Percentiles rank a stretch among this genome's conserved stretches.
These are phyloP conservation scores for Colletotrichum filicis DNA, from an alignment of 2,329 filamentous ascomycete genomes.

Conservation along the genomic window DNA sequence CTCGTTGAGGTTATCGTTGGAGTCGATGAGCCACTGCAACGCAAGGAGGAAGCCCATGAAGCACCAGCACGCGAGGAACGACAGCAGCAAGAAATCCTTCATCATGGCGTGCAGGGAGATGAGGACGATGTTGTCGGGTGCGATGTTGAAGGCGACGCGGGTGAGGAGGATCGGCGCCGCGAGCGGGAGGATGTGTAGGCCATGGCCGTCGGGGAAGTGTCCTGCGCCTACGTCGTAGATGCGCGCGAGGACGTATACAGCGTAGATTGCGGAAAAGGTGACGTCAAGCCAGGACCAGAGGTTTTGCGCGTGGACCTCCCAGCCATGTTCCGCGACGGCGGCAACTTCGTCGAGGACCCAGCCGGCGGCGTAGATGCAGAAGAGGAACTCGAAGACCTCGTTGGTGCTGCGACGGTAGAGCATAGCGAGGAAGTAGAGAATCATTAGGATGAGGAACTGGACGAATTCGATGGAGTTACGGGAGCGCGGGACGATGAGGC, in stretches of 20 bases:
- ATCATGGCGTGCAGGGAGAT: constrained; percentile 81
- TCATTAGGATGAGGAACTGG: constrained; percentile 73
- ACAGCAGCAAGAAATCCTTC: constrained; percentile 76
- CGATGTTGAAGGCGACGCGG: constrained; percentile 76
- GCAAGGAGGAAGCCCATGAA: constrained; percentile 78
- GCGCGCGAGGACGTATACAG: constrained; percentile 69
- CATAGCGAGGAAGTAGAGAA: constrained; percentile 74
- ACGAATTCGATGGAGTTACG: constrained; percentile 73
- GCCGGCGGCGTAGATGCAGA: constrained; percentile 72
- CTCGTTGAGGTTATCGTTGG: constrained; percentile 39
- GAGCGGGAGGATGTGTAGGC: constrained; percentile 73
- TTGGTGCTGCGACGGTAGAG: constrained; percentile 61
- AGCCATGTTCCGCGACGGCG: constrained; percentile 72
- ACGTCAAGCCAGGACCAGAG: constrained; percentile 81
- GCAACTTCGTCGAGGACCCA: constrained; percentile 76
- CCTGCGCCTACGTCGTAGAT: constrained; percentile 60
- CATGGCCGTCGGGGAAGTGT: constrained; percentile 56
- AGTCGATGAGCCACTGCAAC: constrained; percentile 69
- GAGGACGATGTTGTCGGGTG: constrained; percentile 81
- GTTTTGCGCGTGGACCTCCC: constrained; percentile 78
- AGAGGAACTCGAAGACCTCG: constrained; percentile 66
- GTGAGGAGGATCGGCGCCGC: constrained; percentile 77
- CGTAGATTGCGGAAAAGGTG: constrained; percentile 73
- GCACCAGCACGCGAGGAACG: constrained; percentile 65
- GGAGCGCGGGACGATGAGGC: constrained; percentile 76